Evolutionary conservation across 1,139 yeast genomes (phyloP), one percentile per base, ranked within the genome.

Genomic region (Yamadazyma friedrichii): DNA sequence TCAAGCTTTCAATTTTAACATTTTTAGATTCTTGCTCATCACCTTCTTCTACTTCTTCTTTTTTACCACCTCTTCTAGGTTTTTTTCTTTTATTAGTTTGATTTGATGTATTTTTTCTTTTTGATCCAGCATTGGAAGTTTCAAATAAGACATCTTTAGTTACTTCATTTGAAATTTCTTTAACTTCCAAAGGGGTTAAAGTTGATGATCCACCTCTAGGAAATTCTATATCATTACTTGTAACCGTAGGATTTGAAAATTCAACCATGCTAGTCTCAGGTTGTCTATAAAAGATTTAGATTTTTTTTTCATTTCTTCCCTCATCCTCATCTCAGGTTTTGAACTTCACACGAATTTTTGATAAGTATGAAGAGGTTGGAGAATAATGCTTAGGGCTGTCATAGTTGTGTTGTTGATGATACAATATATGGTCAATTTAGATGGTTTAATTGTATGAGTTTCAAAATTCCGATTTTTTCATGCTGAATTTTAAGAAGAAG

Each of bases 141-240:
- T 80, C 91, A 52, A 86, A 86, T 42, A 88, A 69, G 22, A 87
- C 95, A 67, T 93, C 98, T 52, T 78, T 78, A 26, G 91, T 82
- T 34, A 94, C 98, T 61, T 93, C 96, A 57, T 88, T 89, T 31
- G 96, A 83, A 41, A 91, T 94, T 59, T 89, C 95, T 61, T 89
- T 89, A 52, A 88, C 82, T 65, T 93, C 99, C 51, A 93, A 67
- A 4, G 98, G 91, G 2, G 96, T 80, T 60, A 91, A 75, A 13
- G 82, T 88, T 17, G 91, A 78, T 9, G 86, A 80, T 42, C 97
- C 97, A 54, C 98, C 98, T 79, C 99, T 84, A 38, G 98, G 98
- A 59, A 93, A 93, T 15, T 95, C 79, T 40, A 81, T 76, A 49
- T 86, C 94, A 48, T 72, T 76, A 46, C 69, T 68, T 44, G 65